A percentile compares a stretch with the other conserved stretches of the same genome.
Evolutionary conservation across 2,329 filamentous ascomycete species (phyloP).

Genomic region (Ascochyta lentis): DNA sequence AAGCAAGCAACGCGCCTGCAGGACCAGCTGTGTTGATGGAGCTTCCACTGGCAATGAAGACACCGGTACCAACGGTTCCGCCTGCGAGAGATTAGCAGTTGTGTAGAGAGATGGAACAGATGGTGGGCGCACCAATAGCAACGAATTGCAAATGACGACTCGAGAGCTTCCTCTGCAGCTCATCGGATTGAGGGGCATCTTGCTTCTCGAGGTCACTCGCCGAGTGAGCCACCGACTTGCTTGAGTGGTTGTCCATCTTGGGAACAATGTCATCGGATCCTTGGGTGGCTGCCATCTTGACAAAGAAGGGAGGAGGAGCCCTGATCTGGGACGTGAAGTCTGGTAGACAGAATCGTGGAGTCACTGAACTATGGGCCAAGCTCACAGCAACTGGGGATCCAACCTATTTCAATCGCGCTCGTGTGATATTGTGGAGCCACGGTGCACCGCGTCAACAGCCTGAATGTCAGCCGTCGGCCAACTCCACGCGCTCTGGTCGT

Average conservation of each 20-base stretch:
- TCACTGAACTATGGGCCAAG: conserved; percentile 25
- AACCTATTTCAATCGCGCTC: conserved; percentile 34
- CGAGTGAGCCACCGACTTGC: conserved; percentile 41
- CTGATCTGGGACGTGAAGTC: conserved; percentile 20
- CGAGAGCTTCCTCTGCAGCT: conserved; percentile 47
- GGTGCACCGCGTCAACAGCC: conserved; percentile 21
- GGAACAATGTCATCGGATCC: conserved; percentile 32
- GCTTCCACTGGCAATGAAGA: conserved; percentile 60
- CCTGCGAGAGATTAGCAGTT: conserved; percentile 25
- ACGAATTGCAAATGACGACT: conserved; percentile 50
- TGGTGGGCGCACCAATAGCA: conserved; percentile 42
- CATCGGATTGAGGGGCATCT: conserved; percentile 26
- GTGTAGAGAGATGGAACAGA: not conserved
- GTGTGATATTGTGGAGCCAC: conserved; percentile 27
- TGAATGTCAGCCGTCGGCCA: conserved; percentile 32
- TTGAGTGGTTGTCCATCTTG: conserved; percentile 38
- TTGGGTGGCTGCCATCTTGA: conserved; percentile 32
- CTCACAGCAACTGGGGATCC: conserved; percentile 22
- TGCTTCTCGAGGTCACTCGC: conserved; percentile 48
- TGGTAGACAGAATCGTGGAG: conserved; percentile 16
- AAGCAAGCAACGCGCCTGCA: conserved; percentile 55
- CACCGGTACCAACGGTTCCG: conserved; percentile 59
- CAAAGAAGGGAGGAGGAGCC: conserved; percentile 15
- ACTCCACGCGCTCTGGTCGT: conserved; percentile 35
- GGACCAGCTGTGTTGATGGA: conserved; percentile 58